phyloP scores from a whole-genome alignment of 352 stramenopile genomes.

The Aphanomyces euteiches region DNA sequence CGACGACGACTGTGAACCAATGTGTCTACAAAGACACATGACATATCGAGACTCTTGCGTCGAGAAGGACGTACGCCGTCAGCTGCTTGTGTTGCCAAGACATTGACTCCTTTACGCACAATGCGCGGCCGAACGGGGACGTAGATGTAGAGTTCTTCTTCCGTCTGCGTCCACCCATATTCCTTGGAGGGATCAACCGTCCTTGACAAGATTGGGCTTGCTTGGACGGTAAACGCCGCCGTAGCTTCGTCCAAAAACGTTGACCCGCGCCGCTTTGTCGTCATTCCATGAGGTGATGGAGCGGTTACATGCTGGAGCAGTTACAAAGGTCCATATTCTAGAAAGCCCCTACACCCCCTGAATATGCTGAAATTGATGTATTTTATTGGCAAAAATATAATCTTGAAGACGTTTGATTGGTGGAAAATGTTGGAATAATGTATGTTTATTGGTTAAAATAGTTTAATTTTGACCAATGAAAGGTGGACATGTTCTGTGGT shows the following conservation, averaged over 20 bases:
- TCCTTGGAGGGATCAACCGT: neutral
- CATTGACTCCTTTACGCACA: slow-evolving; percentile 21
- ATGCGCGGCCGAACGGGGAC: slow-evolving; percentile 14
- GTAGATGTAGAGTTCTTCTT: slow-evolving; percentile 18
- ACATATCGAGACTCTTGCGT: neutral
- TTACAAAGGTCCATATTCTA: no score
- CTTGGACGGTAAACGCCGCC: neutral
- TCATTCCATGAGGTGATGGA: no score
- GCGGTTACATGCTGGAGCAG: no score
- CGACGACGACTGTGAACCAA: slow-evolving; percentile 20
- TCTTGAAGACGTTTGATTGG: neutral
- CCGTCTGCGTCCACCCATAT: slow-evolving; percentile 15
- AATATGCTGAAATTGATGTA: no score
- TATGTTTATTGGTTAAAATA: slow-evolving; percentile 5
- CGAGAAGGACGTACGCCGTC: neutral
- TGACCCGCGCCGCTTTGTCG: neutral
- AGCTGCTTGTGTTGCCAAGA: slow-evolving; percentile 2
- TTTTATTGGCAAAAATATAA: no score
- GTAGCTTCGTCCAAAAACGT: neutral
- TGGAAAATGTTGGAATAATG: neutral
- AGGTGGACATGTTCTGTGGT: neutral
- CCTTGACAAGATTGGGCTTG: slow-evolving; percentile 6
- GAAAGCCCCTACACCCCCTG: no score
- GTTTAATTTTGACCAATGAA: slow-evolving; percentile 1
- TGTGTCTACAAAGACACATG: slow-evolving; percentile 4